phyloP scores from a whole-genome alignment of 2,329 filamentous ascomycete species.

The Aspergillus sp. region DNA sequence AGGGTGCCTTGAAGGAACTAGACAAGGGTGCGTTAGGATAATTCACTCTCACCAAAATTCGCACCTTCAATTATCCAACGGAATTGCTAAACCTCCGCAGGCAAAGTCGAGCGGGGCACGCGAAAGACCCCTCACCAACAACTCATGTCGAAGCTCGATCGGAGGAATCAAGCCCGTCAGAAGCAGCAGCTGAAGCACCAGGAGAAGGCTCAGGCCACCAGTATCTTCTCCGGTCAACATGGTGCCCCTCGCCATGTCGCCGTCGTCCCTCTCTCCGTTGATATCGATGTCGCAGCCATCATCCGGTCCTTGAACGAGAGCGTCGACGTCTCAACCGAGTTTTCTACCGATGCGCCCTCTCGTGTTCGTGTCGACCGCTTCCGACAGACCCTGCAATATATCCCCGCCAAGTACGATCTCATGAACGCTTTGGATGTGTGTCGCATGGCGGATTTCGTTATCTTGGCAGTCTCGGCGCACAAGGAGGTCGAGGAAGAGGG shows the following conservation, averaged over 20 bases:
- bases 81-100: conserved; percentile 44
- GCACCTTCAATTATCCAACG: not conserved
- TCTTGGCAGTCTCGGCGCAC: conserved; percentile 78
- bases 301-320: conserved; percentile 72
- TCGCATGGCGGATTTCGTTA: conserved; percentile 83
- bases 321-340: conserved; percentile 71
- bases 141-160: conserved; percentile 95
- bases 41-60: not conserved
- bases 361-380: conserved; percentile 81
- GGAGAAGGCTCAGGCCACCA: conserved; percentile 75
- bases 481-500: conserved; percentile 76
- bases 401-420: conserved; percentile 72
- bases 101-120: conserved; percentile 74
- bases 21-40: conserved; percentile 65
- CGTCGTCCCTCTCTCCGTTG: conserved; percentile 76
- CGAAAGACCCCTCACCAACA: conserved; percentile 93
- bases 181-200: conserved; percentile 78
- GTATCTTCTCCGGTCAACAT: conserved; percentile 81
- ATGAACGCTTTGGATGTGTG: conserved; percentile 80
- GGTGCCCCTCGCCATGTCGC: conserved; percentile 86
- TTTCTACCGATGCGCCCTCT: conserved; percentile 57
- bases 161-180: conserved; percentile 92
- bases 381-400: conserved; percentile 89
- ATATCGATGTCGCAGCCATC: conserved; percentile 66
- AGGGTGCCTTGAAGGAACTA: conserved; percentile 79